Evolutionary conservation across 1,139 yeast genomes (phyloP), one percentile per base, ranked within the genome.

Genomic region (Lodderomyces metapsilosis): DNA sequence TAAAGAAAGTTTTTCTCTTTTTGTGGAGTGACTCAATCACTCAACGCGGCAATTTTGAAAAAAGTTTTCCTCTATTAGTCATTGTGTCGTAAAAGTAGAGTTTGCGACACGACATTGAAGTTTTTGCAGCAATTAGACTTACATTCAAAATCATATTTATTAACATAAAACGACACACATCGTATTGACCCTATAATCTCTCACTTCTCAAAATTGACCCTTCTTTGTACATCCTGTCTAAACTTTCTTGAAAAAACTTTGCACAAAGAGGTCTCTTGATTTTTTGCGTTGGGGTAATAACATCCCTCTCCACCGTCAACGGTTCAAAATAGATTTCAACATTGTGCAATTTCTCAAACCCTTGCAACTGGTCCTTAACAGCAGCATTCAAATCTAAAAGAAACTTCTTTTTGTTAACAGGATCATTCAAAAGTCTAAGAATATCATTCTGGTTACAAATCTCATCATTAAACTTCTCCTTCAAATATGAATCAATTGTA

Each of bases 241-340:
- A 62, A 11, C 63, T 66, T 2, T 59, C 52, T 41, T 64, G 65
- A 59, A 80, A 85, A 51, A 64, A 66, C 52, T 73, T 74, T 25
- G 72, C 64, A 9, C 88, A 86, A 35, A 71, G 65, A 7, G 77
- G 74, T 52, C 95, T 70, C 64, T 81, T 84, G 48, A 84, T 74
- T 64, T 86, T 86, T 56, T 85, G 63, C 2, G 95, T 85, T 35
- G 94, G 94, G 4, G 95, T 86, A 35, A 85, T 62, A 11, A 80
- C 77, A 40, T 80, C 83, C 45, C 80, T 78, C 36, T 77, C 84
- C 24, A 79, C 62, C 24, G 74, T 80, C 57, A 86, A 74, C 2
- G 94, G 91, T 48, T 85, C 92, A 39, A 84, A 57, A 28, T 69
- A 80, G 40, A 84, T 66, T 34, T 61, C 60, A 18, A 82, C 58